These are phyloP conservation scores for Sphagnum tenellum DNA, from an alignment of 225 moss, liverwort and hornwort species.

Conservation along the genomic window DNA sequence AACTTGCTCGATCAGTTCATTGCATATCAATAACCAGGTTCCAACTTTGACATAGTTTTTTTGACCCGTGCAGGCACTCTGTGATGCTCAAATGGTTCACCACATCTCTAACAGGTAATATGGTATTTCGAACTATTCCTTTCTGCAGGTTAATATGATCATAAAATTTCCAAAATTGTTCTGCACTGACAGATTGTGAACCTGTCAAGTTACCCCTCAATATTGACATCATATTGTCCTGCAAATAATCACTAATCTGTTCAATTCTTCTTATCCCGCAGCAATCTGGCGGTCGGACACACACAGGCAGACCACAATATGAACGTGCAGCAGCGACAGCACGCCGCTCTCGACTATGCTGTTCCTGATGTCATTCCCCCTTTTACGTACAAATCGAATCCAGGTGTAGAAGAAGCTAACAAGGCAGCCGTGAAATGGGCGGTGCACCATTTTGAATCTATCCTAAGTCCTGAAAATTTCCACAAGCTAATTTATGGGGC, in stretches of 20 bases:
- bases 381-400: neutral
- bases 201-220: neutral
- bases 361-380: constrained; percentile 8
- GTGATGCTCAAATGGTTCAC: no score
- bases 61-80: no score
- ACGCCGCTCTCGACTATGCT: neutral
- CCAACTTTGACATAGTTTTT: no score
- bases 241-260: neutral
- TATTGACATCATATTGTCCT: neutral
- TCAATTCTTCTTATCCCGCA: neutral
- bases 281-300: neutral
- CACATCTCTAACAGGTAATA: no score
- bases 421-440: constrained; percentile 4
- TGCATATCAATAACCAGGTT: no score
- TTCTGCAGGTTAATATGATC: neutral
- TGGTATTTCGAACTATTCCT: neutral
- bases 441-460: constrained; percentile 1
- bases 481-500: neutral
- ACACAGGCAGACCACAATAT: neutral
- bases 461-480: neutral
- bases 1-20: no score
- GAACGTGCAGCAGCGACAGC: neutral
- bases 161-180: neutral
- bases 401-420: neutral
- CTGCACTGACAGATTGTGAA: neutral